A percentile compares a stretch with the other conserved stretches of the same genome.
These are phyloP conservation scores for Leccinum broughii DNA, from an alignment of 768 basidiomycete genomes.

Conservation along the genomic window DNA sequence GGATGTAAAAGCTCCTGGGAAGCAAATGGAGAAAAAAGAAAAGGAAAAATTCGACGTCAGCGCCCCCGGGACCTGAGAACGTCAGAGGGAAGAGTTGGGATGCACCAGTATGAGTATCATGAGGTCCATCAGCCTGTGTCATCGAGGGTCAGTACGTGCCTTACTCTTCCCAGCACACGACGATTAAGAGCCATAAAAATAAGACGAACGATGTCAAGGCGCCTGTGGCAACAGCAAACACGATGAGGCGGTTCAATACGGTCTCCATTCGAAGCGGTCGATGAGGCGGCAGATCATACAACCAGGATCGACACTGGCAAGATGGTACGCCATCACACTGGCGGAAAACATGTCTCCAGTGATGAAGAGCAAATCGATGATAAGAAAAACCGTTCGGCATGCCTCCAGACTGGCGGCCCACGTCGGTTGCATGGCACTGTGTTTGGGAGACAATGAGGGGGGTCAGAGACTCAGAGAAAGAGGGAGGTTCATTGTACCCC, in stretches of 20 bases:
- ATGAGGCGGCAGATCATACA: not conserved
- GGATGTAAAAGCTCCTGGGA: slow-evolving; percentile 22
- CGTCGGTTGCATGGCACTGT: slow-evolving; percentile 11
- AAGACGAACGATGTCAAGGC: slow-evolving; percentile 25
- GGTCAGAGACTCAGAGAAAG: not conserved
- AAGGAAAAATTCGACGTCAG: not conserved
- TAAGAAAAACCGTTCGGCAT: slow-evolving; percentile 10
- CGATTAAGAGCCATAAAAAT: not conserved
- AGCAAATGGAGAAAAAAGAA: not conserved
- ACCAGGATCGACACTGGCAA: slow-evolving; percentile 17
- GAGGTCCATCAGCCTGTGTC: slow-evolving; percentile 24
- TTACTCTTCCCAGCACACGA: not conserved
- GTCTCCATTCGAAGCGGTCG: slow-evolving; percentile 16
- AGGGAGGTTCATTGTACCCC: slow-evolving; percentile 13
- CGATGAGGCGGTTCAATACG: slow-evolving; percentile 25
- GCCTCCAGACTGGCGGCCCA: slow-evolving; percentile 14
- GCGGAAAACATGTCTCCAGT: slow-evolving; percentile 25
- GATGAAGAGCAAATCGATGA: slow-evolving; percentile 26
- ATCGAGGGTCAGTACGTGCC: not conserved
- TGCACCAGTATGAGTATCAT: slow-evolving; percentile 27
- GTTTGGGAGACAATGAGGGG: not conserved
- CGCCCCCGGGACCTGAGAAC: not conserved
- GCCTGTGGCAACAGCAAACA: slow-evolving; percentile 30
- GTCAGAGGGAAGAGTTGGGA: not conserved
- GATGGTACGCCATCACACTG: slow-evolving; percentile 24